Base-by-base conservation (phyloP, 2,329 filamentous ascomycete genomes). In the Colletotrichum sublineola region DNA sequence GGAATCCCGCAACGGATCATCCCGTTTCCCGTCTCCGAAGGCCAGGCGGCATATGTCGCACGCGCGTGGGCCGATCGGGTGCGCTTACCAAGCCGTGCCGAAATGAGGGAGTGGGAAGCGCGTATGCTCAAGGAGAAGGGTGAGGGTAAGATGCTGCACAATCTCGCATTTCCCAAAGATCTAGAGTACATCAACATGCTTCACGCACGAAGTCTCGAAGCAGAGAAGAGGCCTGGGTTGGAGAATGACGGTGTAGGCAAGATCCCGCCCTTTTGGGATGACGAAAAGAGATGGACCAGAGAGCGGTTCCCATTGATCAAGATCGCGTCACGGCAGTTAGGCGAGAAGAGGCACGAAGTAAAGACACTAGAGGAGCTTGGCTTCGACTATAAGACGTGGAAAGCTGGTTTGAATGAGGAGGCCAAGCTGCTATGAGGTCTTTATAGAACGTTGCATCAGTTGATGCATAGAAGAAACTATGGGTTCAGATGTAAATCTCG, bases 11-110 rank as follows among this genome's bases (percentile, higher is more conserved):
- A 93, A 76, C 89, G 91, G 62, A 86, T 94, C 36, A 91, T 94
- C 3, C 93, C 93, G 0, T 94, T 95, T 74, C 91, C 91, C 0
- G 78, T 93, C 8, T 87, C 90, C 0, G 92, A 95, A 79, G 90
- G 88, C 1, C 93, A 95, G 77, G 86, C 87, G 2, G 90, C 92
- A 0, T 87, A 92, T 1, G 83, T 94, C 20, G 88, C 92, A 0
- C 86, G 92, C 1, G 86, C 94, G 0, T 93, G 90, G 84, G 87
- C 92, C 0, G 89, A 88, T 0, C 85, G 91, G 0, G 81, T 94
- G 0, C 63, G 77, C 0, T 80, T 94, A 0, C 92, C 93, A 0
- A 77, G 84, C 0, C 76, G 78, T 1, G 69, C 77, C 0, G 86
- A 87, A 33, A 94, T 94, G 92, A 77, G 84, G 36, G 77, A 77